Conservation (phyloP, 2,329 filamentous ascomycete genomes). For the Clonostachys rhizophaga region DNA sequence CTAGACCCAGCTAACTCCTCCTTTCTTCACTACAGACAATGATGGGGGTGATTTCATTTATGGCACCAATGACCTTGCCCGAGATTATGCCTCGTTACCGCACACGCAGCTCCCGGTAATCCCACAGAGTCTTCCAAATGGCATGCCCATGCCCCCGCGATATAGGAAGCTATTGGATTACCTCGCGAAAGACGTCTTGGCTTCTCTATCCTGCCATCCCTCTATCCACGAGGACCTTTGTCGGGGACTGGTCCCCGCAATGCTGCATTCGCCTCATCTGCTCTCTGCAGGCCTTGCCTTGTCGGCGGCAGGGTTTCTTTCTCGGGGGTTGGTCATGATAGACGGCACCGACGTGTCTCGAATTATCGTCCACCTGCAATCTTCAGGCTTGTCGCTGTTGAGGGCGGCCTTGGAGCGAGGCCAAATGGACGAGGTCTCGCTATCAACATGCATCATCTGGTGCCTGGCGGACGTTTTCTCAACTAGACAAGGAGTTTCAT, state of each 20-base stretch:
- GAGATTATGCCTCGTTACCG: no score
- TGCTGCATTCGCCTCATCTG: slow-evolving; percentile 16
- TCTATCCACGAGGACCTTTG: slow-evolving; percentile 16
- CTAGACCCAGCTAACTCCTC: no score
- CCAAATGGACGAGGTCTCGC: slow-evolving; percentile 12
- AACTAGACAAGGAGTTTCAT: slow-evolving; percentile 8
- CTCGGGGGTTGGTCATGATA: slow-evolving; percentile 10
- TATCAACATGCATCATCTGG: slow-evolving; percentile 20
- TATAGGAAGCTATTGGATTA: slow-evolving; percentile 14
- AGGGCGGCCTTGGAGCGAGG: slow-evolving; percentile 10
- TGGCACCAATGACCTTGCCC: no score
- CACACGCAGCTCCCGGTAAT: no score
- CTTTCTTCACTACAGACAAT: no score
- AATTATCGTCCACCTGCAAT: slow-evolving; percentile 14
- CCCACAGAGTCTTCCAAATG: slow-evolving; percentile 13
- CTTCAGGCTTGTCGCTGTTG: slow-evolving; percentile 13
- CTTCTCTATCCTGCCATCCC: slow-evolving; percentile 16
- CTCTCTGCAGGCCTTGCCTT: slow-evolving; percentile 16
- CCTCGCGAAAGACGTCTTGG: slow-evolving; percentile 14
- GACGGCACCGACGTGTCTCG: slow-evolving; percentile 11
- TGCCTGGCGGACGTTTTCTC: slow-evolving; percentile 18
- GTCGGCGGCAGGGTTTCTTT: slow-evolving; percentile 15
- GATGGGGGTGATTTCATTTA: no score
- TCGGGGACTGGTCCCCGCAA: slow-evolving; percentile 12
- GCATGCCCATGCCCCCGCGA: slow-evolving; percentile 8